These are phyloP conservation scores for Gracilaria domingensis DNA, from an alignment of 23 red algal genomes.

Conservation along the genomic window DNA sequence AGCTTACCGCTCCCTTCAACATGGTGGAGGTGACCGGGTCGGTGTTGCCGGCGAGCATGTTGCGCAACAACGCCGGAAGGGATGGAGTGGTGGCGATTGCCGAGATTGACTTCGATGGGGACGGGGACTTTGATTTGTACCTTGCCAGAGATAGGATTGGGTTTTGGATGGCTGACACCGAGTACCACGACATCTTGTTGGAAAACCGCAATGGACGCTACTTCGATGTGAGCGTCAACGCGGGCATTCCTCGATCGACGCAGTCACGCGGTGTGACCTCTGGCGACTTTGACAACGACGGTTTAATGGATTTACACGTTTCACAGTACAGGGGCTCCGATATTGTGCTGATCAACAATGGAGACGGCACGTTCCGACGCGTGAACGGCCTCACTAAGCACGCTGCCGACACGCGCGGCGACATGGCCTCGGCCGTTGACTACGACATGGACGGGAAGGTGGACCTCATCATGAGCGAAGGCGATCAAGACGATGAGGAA, in stretches of 20 bases:
- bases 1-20: slow-evolving; percentile 3
- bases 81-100: slow-evolving; percentile 25
- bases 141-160: background rate
- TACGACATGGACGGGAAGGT: slow-evolving; percentile 51
- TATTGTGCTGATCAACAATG: slow-evolving; percentile 64
- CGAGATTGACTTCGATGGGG: slow-evolving; percentile 72
- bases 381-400: background rate
- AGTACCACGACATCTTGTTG: slow-evolving; percentile 26
- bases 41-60: background rate
- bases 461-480: background rate
- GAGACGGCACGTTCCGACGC: slow-evolving; percentile 49
- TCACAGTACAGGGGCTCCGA: slow-evolving; percentile 19
- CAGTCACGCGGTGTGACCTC: slow-evolving; percentile 44
- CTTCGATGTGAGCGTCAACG: slow-evolving; percentile 43
- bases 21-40: slow-evolving; percentile 13
- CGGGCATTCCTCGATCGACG: background rate
- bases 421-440: slow-evolving; percentile 45
- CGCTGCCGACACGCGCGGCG: slow-evolving; percentile 7
- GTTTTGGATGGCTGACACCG: background rate
- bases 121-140: slow-evolving; percentile 63
- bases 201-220: slow-evolving; percentile 42
- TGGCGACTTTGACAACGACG: slow-evolving; percentile 80
- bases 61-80: too few relatives aligned
- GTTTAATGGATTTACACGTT: slow-evolving; percentile 49
- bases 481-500: too few relatives aligned